Evolutionary conservation across 192 early-diverging fungal species (phyloP).

Genomic region (Mortierella antarctica): DNA sequence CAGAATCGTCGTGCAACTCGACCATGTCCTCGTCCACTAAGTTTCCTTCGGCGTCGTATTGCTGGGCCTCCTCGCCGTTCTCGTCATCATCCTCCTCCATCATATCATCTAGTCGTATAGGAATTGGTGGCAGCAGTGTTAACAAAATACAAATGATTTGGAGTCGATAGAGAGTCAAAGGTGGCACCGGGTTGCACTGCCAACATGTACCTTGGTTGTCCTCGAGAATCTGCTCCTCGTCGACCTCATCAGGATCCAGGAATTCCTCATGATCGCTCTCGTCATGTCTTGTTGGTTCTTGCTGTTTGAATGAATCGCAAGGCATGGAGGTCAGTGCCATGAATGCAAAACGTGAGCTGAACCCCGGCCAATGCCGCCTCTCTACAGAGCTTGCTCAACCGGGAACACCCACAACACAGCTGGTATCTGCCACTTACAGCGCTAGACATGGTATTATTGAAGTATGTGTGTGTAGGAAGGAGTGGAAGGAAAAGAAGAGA

Average conservation of each 20-base stretch:
- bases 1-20: constrained; percentile 84
- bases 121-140: no score
- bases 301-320: constrained; percentile 27
- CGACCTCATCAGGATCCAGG: constrained; percentile 62
- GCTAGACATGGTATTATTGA: constrained; percentile 1
- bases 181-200: no score
- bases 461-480: neutral
- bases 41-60: constrained; percentile 59
- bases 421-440: neutral
- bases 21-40: constrained; percentile 66
- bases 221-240: constrained; percentile 62
- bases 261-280: constrained; percentile 62
- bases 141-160: neutral
- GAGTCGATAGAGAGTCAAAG: neutral
- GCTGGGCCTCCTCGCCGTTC: constrained; percentile 51
- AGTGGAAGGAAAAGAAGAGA: neutral
- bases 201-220: constrained; percentile 30
- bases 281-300: constrained; percentile 55
- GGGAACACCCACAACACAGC: neutral
- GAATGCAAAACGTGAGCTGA: neutral
- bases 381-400: neutral
- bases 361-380: neutral
- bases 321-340: constrained; percentile 5
- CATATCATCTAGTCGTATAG: constrained; percentile 33
- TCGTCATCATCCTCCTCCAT: constrained; percentile 61